Percentiles rank a stretch among this genome's conserved stretches.
phyloP scores from a whole-genome alignment of 441 rosid species.

The Erodium moschatum region DNA sequence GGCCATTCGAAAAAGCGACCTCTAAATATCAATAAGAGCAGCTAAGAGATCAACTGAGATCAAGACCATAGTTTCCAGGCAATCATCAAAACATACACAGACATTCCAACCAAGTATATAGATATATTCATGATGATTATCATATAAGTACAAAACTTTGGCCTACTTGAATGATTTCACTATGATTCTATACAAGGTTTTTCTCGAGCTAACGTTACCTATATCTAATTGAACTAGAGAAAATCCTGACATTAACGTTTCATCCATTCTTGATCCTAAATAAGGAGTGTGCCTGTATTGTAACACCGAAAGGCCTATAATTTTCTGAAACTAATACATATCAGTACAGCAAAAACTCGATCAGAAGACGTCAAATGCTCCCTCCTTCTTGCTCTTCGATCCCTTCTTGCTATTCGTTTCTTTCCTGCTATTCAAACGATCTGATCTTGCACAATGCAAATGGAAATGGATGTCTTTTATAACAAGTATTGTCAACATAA shows the following conservation, averaged over 20 bases:
- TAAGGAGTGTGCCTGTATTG: background rate
- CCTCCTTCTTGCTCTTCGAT: constrained; percentile 18
- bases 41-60: no score
- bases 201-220: constrained; percentile 10
- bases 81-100: background rate
- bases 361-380: constrained; percentile 79
- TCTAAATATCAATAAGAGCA: no score
- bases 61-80: no score
- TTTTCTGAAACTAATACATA: background rate
- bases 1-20: no score
- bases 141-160: background rate
- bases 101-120: background rate
- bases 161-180: background rate
- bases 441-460: constrained; percentile 46
- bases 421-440: constrained; percentile 25
- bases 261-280: no score
- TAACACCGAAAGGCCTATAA: background rate
- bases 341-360: constrained; percentile 18
- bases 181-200: background rate
- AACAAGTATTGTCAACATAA: constrained; percentile 6
- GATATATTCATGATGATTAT: background rate
- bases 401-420: constrained; percentile 16
- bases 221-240: constrained; percentile 7
- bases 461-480: background rate
- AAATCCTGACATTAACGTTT: no score